Conservation (phyloP, 306 rosid species). For the Cucurbita argyrosperma region DNA sequence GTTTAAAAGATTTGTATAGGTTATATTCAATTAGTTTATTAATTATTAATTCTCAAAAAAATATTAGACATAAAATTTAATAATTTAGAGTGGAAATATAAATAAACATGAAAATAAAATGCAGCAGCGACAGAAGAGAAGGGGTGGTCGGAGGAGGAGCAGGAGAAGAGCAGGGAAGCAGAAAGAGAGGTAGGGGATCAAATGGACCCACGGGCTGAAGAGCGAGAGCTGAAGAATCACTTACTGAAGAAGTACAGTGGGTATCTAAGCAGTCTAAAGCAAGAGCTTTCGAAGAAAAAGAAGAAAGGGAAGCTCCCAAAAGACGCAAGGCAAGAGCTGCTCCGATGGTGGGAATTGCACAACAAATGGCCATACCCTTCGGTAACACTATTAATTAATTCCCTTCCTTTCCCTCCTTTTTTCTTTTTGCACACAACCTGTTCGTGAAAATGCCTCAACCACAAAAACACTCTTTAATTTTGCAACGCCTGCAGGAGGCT, state of each 20-base stretch:
- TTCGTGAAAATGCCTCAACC: background rate
- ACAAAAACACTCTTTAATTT: background rate
- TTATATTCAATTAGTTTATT: no score
- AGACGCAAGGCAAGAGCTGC: conserved; percentile 93
- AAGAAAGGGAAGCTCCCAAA: conserved; percentile 93
- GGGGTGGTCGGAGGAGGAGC: conserved; percentile 73
- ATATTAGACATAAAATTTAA: no score
- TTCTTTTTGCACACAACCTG: background rate
- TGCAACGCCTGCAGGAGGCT: conserved; percentile 37
- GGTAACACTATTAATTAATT: conserved; percentile 16
- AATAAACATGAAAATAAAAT: no score
- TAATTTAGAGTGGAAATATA: no score
- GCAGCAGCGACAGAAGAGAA: conserved; percentile 30
- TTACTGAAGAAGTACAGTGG: conserved; percentile 80
- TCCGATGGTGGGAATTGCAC: conserved; percentile 93
- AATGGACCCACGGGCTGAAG: conserved; percentile 82
- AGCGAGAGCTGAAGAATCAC: conserved; percentile 82
- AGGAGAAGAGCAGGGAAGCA: conserved; percentile 48
- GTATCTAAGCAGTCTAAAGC: conserved; percentile 80
- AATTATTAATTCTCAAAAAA: no score
- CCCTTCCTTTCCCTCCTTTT: no score
- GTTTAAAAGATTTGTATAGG: no score
- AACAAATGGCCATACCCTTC: conserved; percentile 99
- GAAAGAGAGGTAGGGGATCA: conserved; percentile 50
- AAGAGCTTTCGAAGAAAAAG: conserved; percentile 94